Conservation (phyloP, 371 early-diverging fungal species). For the Batrachochytrium dendrobatidis region DNA sequence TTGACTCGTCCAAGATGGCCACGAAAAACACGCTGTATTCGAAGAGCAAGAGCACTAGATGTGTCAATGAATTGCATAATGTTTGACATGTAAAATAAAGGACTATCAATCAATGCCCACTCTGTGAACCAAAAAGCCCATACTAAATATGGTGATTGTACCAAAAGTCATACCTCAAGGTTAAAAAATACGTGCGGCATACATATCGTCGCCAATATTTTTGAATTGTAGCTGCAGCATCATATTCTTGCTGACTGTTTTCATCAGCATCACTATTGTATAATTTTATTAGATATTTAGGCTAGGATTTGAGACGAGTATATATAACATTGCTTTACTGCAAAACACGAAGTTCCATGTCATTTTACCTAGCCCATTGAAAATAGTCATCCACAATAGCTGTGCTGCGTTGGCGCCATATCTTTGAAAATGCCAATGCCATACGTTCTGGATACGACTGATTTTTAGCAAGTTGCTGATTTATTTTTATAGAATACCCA, state of each 20-base stretch:
- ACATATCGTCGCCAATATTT: slow-evolving; percentile 24
- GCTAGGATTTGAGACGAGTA: too few relatives aligned
- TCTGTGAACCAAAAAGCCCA: background rate
- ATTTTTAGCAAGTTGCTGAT: too few relatives aligned
- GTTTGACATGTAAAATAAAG: too few relatives aligned
- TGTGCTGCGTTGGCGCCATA: background rate
- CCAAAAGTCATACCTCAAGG: background rate
- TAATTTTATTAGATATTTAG: background rate
- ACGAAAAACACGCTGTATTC: slow-evolving; percentile 25
- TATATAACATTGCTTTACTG: too few relatives aligned
- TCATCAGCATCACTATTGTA: slow-evolving; percentile 23
- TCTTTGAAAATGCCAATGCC: slow-evolving; percentile 12
- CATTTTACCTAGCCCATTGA: too few relatives aligned
- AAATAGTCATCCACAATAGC: background rate
- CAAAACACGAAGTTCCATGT: too few relatives aligned
- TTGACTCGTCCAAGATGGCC: slow-evolving; percentile 18
- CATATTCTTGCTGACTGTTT: slow-evolving; percentile 22
- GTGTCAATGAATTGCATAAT: background rate
- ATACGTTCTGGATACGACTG: too few relatives aligned
- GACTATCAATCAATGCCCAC: background rate
- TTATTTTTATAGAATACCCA: too few relatives aligned
- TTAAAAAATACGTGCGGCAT: background rate
- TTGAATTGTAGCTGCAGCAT: slow-evolving; percentile 27
- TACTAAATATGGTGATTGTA: slow-evolving; percentile 1
- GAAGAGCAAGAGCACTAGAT: slow-evolving; percentile 1